These are phyloP conservation scores for Mortierella sp. DNA, from an alignment of 371 early-diverging fungal genomes.

Conservation along the genomic window DNA sequence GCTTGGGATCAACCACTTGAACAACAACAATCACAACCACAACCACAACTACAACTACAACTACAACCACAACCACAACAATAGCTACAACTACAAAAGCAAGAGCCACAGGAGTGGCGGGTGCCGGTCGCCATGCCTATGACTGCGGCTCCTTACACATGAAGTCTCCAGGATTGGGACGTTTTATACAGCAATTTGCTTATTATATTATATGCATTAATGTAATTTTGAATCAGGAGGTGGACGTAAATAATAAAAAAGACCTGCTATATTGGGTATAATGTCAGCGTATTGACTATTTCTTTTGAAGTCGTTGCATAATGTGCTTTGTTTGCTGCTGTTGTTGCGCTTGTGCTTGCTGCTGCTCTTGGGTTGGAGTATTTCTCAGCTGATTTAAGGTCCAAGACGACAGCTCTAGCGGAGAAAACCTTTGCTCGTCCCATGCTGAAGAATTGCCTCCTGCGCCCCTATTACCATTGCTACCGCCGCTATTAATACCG, in stretches of 20 bases:
- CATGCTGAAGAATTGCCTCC: not conserved
- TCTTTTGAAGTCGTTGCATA: conserved; percentile 19
- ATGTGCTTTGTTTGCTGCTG: conserved; percentile 29
- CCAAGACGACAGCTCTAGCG: conserved; percentile 23
- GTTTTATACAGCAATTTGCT: not conserved
- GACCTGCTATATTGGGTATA: not conserved
- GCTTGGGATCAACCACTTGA: conserved; percentile 33
- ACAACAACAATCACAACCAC: not conserved
- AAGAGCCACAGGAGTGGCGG: not conserved
- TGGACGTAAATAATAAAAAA: too few relatives aligned
- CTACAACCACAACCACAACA: not conserved
- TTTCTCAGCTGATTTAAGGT: conserved; percentile 17
- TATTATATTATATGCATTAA: not conserved
- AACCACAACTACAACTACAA: not conserved
- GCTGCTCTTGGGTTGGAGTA: conserved; percentile 19
- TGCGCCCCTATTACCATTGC: not conserved
- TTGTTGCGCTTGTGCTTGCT: conserved; percentile 3
- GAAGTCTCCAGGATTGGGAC: not conserved
- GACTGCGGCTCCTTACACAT: not conserved
- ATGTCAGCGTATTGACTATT: not conserved
- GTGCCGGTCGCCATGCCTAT: not conserved
- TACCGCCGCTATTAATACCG: not conserved
- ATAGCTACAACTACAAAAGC: not conserved
- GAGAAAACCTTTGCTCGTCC: conserved; percentile 27
- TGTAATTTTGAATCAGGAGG: too few relatives aligned